These are phyloP conservation scores for Eucalyptus guilfoylei DNA, from an alignment of 345 rosid genomes.

Conservation along the genomic window DNA sequence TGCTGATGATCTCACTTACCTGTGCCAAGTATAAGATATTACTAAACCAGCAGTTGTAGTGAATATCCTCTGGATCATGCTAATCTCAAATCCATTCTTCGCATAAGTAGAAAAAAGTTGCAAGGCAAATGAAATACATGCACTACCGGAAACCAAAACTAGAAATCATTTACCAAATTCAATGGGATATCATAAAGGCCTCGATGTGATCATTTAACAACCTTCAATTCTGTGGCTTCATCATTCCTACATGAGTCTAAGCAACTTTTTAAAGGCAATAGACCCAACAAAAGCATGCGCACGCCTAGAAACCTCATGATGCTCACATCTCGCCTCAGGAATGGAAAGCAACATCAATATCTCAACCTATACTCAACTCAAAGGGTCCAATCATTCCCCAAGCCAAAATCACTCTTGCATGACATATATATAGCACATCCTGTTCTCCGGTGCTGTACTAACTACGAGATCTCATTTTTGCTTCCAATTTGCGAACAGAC, in stretches of 20 bases:
- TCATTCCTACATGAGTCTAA: not conserved
- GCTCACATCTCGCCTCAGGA: not conserved
- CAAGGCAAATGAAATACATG: not conserved
- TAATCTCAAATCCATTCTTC: not conserved
- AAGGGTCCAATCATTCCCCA: not conserved
- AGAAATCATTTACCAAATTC: not conserved
- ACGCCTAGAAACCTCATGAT: not conserved
- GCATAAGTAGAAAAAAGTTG: not conserved
- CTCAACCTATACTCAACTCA: not conserved
- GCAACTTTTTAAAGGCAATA: not conserved
- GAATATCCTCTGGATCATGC: not conserved
- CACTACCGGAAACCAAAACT: not conserved
- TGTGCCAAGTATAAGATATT: not conserved
- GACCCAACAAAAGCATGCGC: not conserved
- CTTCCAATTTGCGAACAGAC: not conserved
- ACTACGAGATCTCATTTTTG: not conserved
- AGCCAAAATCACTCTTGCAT: not conserved
- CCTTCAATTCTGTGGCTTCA: not conserved
- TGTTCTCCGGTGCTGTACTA: not conserved
- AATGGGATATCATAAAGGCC: not conserved
- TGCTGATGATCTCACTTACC: slow-evolving; percentile 86
- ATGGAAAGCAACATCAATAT: not conserved
- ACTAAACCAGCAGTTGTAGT: not conserved
- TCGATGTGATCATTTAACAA: not conserved
- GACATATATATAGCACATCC: not conserved